Base-by-base conservation (phyloP, 2,329 filamentous ascomycete species). In the Colletotrichum tamarilloi region DNA sequence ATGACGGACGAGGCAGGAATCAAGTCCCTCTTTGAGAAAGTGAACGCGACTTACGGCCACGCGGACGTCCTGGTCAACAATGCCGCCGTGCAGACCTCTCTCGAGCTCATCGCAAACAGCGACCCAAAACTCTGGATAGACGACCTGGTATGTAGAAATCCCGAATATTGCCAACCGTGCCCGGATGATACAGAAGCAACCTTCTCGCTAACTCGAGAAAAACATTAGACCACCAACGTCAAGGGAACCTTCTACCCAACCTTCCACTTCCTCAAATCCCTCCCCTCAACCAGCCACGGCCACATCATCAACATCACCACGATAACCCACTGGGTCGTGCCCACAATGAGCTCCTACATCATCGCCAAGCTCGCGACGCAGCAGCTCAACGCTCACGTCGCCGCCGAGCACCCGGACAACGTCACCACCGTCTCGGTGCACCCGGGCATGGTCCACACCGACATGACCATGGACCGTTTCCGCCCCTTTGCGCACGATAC, bases 61-160 rank as follows among this genome's bases (percentile, higher is more conserved):
- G 76, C 87, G 22, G 86, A 87, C 69, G 78, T 81, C 3, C 73
- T 88, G 0, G 70, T 88, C 8, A 79, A 82, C 62, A 88, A 87
- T 63, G 86, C 86, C 4, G 76, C 77, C 16, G 64, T 78, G 22
- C 30, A 22, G 52, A 28, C 11, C 3, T 60, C 52, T n/a, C 16
- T 53, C 24, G 12, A 28, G 2, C 35, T 24, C 14, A 38, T 56
- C 53, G 28, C 8, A 53, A 30, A 52, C 7, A 58, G 30, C 11
- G 57, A 69, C 11, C 66, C 46, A 2, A 62, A 57, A 26, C 32
- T 49, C 28, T 69, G 67, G 67, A 57, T 49, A 26, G 52, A 63
- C 1, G 59, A 65, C 32, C 5, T 69, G 24, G 67, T 68, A n/a
- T 26, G 66, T 52, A 14, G 9, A 28, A 16, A 22, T 22, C 22